Percentiles rank a stretch among this genome's conserved stretches.
These are phyloP conservation scores for Cryomyces minteri DNA, from an alignment of 495 filamentous ascomycete species.

Conservation along the genomic window DNA sequence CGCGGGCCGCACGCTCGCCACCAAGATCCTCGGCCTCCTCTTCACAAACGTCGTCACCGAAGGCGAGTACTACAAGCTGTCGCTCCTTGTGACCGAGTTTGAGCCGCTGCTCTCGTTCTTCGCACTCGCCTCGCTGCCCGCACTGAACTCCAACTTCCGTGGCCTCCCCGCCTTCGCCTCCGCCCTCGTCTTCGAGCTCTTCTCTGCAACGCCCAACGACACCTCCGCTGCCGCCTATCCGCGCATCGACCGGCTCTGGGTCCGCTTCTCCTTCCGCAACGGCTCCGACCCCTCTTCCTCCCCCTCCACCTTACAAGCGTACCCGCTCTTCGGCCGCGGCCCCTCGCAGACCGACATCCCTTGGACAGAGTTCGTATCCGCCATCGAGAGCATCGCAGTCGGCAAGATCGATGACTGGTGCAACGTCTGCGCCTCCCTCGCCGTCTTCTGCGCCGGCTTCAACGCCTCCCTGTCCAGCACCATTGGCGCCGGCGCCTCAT, in stretches of 20 bases:
- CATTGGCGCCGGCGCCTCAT: neutral
- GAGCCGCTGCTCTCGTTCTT: constrained; percentile 57
- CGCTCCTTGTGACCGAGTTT: constrained; percentile 49
- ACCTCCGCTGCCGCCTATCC: constrained; percentile 25
- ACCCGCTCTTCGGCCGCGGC: constrained; percentile 39
- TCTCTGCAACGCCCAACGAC: constrained; percentile 24
- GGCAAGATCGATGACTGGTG: constrained; percentile 47
- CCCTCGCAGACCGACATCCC: constrained; percentile 33
- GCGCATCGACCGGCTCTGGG: constrained; percentile 34
- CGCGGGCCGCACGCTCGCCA: constrained; percentile 45
- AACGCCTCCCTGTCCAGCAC: constrained; percentile 1
- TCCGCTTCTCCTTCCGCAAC: constrained; percentile 69
- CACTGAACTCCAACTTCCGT: constrained; percentile 32
- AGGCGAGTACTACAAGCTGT: constrained; percentile 26
- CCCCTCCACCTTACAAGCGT: constrained; percentile 27
- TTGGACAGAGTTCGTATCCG: constrained; percentile 42
- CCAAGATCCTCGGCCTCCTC: constrained; percentile 40
- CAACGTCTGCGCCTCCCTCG: constrained; percentile 34
- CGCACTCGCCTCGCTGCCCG: constrained; percentile 39
- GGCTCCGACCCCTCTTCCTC: constrained; percentile 28
- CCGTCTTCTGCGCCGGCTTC: constrained; percentile 37
- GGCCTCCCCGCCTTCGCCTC: constrained; percentile 50
- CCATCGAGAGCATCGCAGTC: constrained; percentile 41
- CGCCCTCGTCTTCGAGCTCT: constrained; percentile 59
- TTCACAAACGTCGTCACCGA: constrained; percentile 22